A percentile compares a stretch with the other conserved stretches of the same genome.
Evolutionary conservation across 345 rosid species (phyloP).

Genomic region (Bruguiera parviflora): DNA sequence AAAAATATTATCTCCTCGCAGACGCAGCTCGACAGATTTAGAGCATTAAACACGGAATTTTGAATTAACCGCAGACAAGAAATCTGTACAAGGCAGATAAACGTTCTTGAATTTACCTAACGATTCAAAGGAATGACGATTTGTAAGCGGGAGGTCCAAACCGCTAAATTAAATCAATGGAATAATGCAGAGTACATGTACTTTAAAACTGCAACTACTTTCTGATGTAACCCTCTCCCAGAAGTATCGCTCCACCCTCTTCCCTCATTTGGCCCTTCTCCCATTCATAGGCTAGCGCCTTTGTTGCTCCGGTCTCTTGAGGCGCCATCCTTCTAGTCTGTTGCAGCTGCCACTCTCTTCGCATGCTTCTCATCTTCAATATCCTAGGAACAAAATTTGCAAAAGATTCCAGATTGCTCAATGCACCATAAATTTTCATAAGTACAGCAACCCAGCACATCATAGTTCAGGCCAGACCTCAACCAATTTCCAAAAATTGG

Average conservation of each 20-base stretch:
- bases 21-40: not conserved
- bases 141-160: constrained; percentile 1
- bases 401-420: not conserved
- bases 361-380: constrained; percentile 55
- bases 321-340: constrained; percentile 12
- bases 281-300: not conserved
- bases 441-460: not conserved
- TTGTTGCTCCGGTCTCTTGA: constrained; percentile 1
- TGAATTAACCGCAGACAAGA: constrained; percentile 11
- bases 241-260: not conserved
- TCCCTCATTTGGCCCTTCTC: not conserved
- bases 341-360: constrained; percentile 17
- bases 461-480: not conserved
- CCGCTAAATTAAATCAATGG: constrained; percentile 2
- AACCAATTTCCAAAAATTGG: not conserved
- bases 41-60: not conserved
- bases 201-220: constrained; percentile 2
- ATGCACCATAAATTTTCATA: not conserved
- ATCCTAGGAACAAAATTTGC: constrained; percentile 40
- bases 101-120: constrained; percentile 3
- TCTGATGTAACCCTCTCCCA: constrained; percentile 3
- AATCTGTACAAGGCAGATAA: constrained; percentile 30
- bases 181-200: constrained; percentile 8
- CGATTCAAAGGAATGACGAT: constrained; percentile 1
- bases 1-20: not conserved